These are phyloP conservation scores for Erysimum pusillum DNA, from an alignment of 441 rosid genomes.

Conservation along the genomic window DNA sequence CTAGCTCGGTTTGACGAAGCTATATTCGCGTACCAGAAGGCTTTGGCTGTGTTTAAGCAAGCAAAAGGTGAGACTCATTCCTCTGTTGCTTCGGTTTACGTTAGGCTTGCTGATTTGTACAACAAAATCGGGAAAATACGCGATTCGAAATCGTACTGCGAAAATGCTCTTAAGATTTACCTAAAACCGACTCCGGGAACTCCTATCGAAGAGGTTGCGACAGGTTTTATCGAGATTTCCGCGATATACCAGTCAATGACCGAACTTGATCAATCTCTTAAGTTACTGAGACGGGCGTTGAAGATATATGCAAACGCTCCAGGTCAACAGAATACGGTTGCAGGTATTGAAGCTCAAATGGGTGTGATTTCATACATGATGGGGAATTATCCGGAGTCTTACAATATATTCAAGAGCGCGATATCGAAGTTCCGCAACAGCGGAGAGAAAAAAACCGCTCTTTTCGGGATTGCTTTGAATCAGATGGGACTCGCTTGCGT, in stretches of 20 bases:
- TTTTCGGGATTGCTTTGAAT: constrained; percentile 85
- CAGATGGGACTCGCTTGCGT: constrained; percentile 93
- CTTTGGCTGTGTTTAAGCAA: constrained; percentile 77
- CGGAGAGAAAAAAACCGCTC: constrained; percentile 83
- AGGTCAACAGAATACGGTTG: constrained; percentile 82
- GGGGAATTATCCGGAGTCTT: constrained; percentile 76
- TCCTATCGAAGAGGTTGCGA: constrained; percentile 76
- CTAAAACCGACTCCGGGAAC: constrained; percentile 70
- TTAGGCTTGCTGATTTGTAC: constrained; percentile 85
- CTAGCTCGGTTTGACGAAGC: constrained; percentile 91
- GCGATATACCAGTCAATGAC: constrained; percentile 90
- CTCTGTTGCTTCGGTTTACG: constrained; percentile 78
- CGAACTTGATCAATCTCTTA: constrained; percentile 75
- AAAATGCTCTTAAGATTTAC: constrained; percentile 82
- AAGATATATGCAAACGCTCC: constrained; percentile 67
- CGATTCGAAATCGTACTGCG: constrained; percentile 85
- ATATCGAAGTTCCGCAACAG: constrained; percentile 72
- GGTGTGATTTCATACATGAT: constrained; percentile 90
- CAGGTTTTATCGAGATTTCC: constrained; percentile 83
- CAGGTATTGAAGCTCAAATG: constrained; percentile 94
- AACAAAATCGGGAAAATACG: constrained; percentile 79
- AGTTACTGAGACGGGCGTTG: constrained; percentile 70
- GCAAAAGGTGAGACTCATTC: constrained; percentile 87
- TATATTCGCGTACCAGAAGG: constrained; percentile 84
- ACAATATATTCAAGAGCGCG: constrained; percentile 70